Base-by-base conservation (phyloP, 2,329 filamentous ascomycete genomes). In the Pseudogymnoascus sp. region DNA sequence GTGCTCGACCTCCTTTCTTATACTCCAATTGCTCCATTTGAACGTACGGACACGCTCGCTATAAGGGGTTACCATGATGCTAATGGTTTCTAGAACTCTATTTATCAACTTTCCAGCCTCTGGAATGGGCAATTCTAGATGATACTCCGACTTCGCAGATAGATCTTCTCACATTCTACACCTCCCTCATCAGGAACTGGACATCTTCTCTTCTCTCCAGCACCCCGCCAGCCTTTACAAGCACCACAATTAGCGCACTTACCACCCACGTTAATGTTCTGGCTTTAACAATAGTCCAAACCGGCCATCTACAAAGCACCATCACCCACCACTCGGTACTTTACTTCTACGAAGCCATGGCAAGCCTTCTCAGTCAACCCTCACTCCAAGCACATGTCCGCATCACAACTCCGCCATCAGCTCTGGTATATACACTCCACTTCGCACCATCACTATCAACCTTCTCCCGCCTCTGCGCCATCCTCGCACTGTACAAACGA, bases 401-500 rank as follows among this genome's bases (percentile, higher is more conserved):
- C 23, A 85, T 93, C 67, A 81, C 85, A 64, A 82, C 92, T 19
- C 91, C 90, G 0, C 81, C 87, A 0, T 80, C 86, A 1, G 78
- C 83, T 3, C 81, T 91, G 8, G 80, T 93, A 21, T 95, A 95
- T 75, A 81, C 81, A 8, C 79, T 95, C 41, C 79, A 87, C 67
- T 92, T 95, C 73, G 83, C 81, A 65, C 77, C 81, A 19, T 89
- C 85, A 1, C 78, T 86, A 13, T 81, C 82, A 16, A 83, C 83
- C 14, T 78, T 90, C 3, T 90, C 90, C 6, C 85, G 88, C 5
- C 81, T 92, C 36, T 91, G 86, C 72, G 81, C 81, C 60, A 80
- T 92, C 25, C 80, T 96, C 28, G 86, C 88, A 2, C 78, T 76
- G 48, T 93, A 92, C 78, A 95, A 95, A 74, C 80, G 80, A 23